Base-by-base conservation (phyloP, 768 basidiomycete genomes). In the Suillus subalutaceus region DNA sequence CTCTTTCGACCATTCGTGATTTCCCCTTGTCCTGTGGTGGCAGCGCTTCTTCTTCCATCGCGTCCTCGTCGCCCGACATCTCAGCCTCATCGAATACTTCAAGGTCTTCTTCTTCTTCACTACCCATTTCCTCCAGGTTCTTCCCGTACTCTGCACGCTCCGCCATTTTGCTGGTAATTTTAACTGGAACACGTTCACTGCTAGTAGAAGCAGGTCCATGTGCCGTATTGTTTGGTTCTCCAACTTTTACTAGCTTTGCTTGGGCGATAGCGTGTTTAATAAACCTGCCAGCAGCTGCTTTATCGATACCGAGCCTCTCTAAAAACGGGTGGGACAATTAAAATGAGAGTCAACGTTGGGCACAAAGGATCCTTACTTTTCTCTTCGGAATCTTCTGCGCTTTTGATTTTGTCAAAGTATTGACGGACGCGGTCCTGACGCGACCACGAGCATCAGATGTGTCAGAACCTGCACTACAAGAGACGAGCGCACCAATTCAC, bases 351-450 rank as follows among this genome's bases (percentile, higher is more conserved):
- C 8, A 23, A 32, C 44, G 20, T 10, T n/a, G 1, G n/a, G 23
- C 16, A 15, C 3, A 63, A 20, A 35, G 16, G 4, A 44, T 38
- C 20, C 68, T 44, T 60, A 71, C 76, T 67, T 57, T 89, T 84
- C 73, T 83, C 79, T 23, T 83, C 82, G 12, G 88, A 85, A 63
- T 88, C 87, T 76, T 95, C 92, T 5, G 92, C 90, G 26, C 83
- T 80, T 66, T 88, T 84, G 63, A 95, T 90, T 73, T 95, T 96
- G 67, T 88, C 87, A 79, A 95, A 95, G 77, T 96, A 95, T 67
- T 87, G 82, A 37, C 87, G 85, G 13, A 95, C 83, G 72, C 93
- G 85, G 68, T 91, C 89, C 93, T 93, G 67, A 10, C 41, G 23
- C 6, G 32, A 18, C 1, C 37, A 41, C 12, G 40, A 41, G 30